Percentiles rank a stretch among this genome's conserved stretches.
phyloP scores from a whole-genome alignment of 139 green algal genomes.

The Raphidocelis subcapitata region DNA sequence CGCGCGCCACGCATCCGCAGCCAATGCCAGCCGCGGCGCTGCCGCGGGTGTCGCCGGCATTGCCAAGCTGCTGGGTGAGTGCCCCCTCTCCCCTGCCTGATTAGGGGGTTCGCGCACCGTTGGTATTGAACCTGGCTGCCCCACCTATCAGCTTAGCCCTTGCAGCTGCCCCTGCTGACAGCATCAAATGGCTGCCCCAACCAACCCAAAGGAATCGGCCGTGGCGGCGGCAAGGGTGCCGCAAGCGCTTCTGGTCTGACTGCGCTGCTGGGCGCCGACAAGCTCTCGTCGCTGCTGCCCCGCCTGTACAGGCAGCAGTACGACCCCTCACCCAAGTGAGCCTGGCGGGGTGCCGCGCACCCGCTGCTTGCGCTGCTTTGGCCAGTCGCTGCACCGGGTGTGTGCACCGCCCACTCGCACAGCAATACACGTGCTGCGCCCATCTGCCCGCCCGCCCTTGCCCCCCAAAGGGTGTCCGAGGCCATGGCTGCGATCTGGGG shows the following conservation, averaged over 20 bases:
- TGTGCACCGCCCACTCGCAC: too few relatives aligned
- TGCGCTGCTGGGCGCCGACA: conserved; percentile 33
- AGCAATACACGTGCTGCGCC: background rate
- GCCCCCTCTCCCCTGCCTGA: too few relatives aligned
- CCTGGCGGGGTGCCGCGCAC: too few relatives aligned
- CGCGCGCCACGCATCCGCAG: conserved; percentile 64
- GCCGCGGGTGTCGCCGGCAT: conserved; percentile 88
- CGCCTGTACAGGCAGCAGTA: conserved; percentile 73
- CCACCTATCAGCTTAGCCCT: too few relatives aligned
- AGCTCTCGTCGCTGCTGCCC: conserved; percentile 77
- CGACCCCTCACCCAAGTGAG: conserved; percentile 20
- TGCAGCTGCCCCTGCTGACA: too few relatives aligned
- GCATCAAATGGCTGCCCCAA: background rate
- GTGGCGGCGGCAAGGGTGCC: conserved; percentile 3
- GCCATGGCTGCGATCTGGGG: conserved; percentile 82
- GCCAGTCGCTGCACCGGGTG: too few relatives aligned
- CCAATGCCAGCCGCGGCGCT: conserved; percentile 75
- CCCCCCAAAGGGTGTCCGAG: conserved; percentile 62
- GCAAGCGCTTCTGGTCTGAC: too few relatives aligned
- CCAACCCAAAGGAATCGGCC: too few relatives aligned
- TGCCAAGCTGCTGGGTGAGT: conserved; percentile 45
- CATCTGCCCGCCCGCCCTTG: background rate
- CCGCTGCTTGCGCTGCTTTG: too few relatives aligned
- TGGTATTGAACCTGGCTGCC: too few relatives aligned
- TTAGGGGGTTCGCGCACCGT: too few relatives aligned